phyloP scores from a whole-genome alignment of 495 filamentous ascomycete genomes.

The Aspergillus egyptiacus region DNA sequence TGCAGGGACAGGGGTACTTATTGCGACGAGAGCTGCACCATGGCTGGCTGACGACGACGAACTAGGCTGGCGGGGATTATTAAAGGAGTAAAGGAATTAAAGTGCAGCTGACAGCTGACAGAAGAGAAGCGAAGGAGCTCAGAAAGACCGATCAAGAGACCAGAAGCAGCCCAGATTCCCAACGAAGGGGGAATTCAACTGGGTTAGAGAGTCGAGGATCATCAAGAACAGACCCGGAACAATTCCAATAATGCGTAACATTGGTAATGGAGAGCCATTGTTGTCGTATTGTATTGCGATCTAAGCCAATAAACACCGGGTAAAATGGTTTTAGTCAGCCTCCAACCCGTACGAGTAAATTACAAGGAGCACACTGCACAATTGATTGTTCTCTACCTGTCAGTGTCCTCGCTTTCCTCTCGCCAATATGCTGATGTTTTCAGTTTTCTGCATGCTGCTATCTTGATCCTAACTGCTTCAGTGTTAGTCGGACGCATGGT shows the following conservation, averaged over 20 bases:
- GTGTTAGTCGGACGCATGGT: neutral
- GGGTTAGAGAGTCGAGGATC: neutral
- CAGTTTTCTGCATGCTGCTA: too few relatives aligned
- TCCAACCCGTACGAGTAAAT: too few relatives aligned
- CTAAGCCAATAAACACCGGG: too few relatives aligned
- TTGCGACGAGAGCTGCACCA: neutral
- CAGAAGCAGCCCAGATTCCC: neutral
- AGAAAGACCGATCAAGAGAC: neutral
- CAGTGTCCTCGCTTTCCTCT: neutral
- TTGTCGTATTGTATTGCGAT: too few relatives aligned
- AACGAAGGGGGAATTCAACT: neutral
- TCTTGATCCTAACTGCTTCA: neutral
- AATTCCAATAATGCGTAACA: too few relatives aligned
- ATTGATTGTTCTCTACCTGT: too few relatives aligned
- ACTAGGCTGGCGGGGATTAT: neutral
- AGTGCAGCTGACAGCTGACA: neutral
- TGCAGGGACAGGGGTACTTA: slow-evolving; percentile 2
- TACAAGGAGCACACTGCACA: too few relatives aligned
- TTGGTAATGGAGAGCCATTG: too few relatives aligned
- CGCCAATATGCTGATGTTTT: neutral
- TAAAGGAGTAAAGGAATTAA: neutral
- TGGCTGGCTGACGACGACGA: neutral
- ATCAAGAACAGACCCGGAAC: too few relatives aligned
- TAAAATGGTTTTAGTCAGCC: too few relatives aligned
- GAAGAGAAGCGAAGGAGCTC: neutral